Evolutionary conservation across 345 rosid genomes (phyloP), one percentile per base, ranked within the genome.

Genomic region (Lagerstroemia speciosa): DNA sequence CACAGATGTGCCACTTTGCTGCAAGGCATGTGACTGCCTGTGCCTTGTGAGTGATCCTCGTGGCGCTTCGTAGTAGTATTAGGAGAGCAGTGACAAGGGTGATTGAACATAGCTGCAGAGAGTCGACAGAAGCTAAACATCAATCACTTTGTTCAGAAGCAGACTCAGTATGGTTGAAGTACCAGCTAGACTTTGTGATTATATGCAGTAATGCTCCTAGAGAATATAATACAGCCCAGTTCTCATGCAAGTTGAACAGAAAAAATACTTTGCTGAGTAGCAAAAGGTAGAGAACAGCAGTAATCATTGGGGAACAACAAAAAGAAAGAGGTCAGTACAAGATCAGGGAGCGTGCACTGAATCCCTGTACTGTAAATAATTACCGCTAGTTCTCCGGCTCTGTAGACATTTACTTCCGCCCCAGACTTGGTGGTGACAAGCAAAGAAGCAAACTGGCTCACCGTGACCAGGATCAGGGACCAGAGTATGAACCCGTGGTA

Each of bases 41-140:
- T 65, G 95, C 95, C 69, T 91, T 93, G 86, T 93, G 97, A 16
- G 98, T 93, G 76, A 93, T 93, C 73, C 89, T 93, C 43, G 98
- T 79, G 0, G 98, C 96, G 48, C 93, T 91, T 38, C 99, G 78
- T 65, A 94, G 29, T 63, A 91, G 69, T 76, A 94, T 83, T 6
- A 88, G 76, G 3, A 94, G 40, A 12, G 81, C 94, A 0, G 91
- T 76, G 16, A 94, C 82, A 26, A 94, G 82, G 17, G 97, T 84
- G 73, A 91, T 70, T 0, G 97, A 89, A 80, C 94, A 87, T 38
- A 89, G 80, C 98, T 93, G 88, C 77, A 73, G 46, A 36, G 41
- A 22, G 31, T 16, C 1, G 62, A 34, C 32, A 55, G 43, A 50
- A 12, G 50, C 26, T 10, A 36, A 24, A 53, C 29, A 16, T 48